Percentiles rank a stretch among this genome's conserved stretches.
Evolutionary conservation across 2,329 filamentous ascomycete species (phyloP).

Genomic region (Ophiocordyceps australis): DNA sequence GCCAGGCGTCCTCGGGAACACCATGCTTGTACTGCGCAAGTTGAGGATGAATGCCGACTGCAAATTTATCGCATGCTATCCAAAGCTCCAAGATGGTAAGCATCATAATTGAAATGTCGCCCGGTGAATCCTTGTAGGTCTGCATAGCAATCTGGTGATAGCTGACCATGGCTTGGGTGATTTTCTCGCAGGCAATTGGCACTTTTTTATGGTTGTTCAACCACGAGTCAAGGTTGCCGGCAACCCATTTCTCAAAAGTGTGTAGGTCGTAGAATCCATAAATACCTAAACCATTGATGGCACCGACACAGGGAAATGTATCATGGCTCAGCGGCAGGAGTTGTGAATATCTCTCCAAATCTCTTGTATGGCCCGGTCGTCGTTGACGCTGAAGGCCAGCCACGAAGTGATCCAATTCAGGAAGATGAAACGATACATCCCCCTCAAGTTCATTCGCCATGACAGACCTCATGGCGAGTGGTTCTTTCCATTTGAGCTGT

Average conservation of each 20-base stretch:
- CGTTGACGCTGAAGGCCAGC: too few relatives aligned
- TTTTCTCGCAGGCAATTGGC: conserved; percentile 8
- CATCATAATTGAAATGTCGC: conserved; percentile 30
- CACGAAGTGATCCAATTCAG: not conserved
- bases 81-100: conserved; percentile 38
- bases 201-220: conserved; percentile 6
- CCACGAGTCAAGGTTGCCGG: conserved; percentile 18
- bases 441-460: too few relatives aligned
- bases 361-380: too few relatives aligned
- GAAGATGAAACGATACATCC: too few relatives aligned
- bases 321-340: not conserved
- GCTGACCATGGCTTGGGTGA: conserved; percentile 10
- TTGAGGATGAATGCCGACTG: conserved; percentile 16
- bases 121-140: conserved; percentile 20
- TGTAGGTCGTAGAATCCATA: conserved; percentile 8
- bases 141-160: conserved; percentile 13
- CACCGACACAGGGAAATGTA: not conserved
- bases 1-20: conserved; percentile 17
- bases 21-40: conserved; percentile 27
- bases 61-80: conserved; percentile 33
- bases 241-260: conserved; percentile 30
- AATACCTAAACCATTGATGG: not conserved
- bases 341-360: not conserved
- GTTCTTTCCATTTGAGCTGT: too few relatives aligned
- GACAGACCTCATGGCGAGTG: too few relatives aligned